These are phyloP conservation scores for Trametes versicolor DNA, from an alignment of 1,284 basidiomycete species.

Conservation along the genomic window DNA sequence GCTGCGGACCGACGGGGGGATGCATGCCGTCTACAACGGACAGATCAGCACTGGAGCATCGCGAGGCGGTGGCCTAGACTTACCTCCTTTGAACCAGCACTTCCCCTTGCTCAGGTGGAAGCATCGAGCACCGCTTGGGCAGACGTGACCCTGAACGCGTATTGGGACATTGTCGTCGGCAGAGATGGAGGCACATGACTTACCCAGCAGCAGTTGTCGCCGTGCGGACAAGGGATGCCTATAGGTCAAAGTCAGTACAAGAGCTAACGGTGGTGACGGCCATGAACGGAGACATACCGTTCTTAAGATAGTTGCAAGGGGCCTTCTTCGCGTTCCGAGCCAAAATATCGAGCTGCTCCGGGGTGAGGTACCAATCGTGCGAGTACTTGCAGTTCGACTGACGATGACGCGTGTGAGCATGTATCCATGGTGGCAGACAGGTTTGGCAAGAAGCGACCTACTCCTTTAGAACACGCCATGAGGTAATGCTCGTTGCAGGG, in stretches of 20 bases:
- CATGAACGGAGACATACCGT: constrained; percentile 52
- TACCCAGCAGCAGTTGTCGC: constrained; percentile 73
- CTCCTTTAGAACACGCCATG: constrained; percentile 82
- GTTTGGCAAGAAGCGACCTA: constrained; percentile 44
- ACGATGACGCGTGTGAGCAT: neutral
- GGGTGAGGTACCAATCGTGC: constrained; percentile 75
- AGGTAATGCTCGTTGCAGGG: constrained; percentile 85
- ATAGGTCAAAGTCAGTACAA: neutral
- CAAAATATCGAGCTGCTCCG: constrained; percentile 72
- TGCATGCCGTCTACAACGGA: constrained; percentile 38
- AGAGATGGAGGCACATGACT: constrained; percentile 9
- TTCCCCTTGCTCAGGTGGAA: constrained; percentile 61
- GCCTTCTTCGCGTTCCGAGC: constrained; percentile 81
- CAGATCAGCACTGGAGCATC: neutral
- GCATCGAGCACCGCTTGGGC: constrained; percentile 75
- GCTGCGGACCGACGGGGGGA: constrained; percentile 15
- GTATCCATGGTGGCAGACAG: neutral
- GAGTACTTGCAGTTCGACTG: constrained; percentile 82
- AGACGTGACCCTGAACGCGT: constrained; percentile 70
- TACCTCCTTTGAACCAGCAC: constrained; percentile 86
- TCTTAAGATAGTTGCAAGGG: constrained; percentile 83
- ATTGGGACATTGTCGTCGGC: neutral
- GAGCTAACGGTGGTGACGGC: too few relatives aligned
- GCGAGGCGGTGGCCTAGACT: constrained; percentile 38
- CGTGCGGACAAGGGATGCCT: constrained; percentile 78